Base-by-base conservation (phyloP, 305 asterid genomes). In the Fraxinus sp. region DNA sequence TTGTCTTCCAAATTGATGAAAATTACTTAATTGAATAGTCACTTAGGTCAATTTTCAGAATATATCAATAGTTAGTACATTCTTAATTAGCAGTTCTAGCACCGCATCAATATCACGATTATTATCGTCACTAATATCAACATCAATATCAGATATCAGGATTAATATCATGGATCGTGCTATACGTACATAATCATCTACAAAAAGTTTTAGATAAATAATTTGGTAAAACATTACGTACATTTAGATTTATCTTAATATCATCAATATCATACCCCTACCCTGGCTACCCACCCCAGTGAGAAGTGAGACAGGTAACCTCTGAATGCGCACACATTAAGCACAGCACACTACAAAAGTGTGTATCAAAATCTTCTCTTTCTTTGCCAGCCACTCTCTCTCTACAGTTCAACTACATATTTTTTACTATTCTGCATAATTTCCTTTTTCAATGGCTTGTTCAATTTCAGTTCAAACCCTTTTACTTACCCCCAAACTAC, bases 391-490 rank as follows among this genome's bases (percentile, higher is more conserved):
- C 7, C 75, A 0, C 26, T 26, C 2, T 68, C 18, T 68, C 37
- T 26, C 36, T 37, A 10, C 16, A 28, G 18, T 68, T 68, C 39
- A n/a, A n/a, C 24, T 28, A 28, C 75, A 0, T 26, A 68, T 10
- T 30, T 26, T 11, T 5, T 1, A 68, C 35, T 10, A 71, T 71
- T 30, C 77, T 71, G 77, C n/a, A 16, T 33, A 14, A 16, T 71
- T 71, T 33, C 14, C 46, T 5, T 32, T 20, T 84, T 46, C 79
- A 71, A 89, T 89, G 91, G 89, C 91, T 20, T 75, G 73, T 80
- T 77, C 90, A 4, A 84, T 85, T 74, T 77, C 89, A 46, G 26
- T 82, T 28, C 88, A 86, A 59, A 78, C 84, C 87, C 79, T 85
- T 9, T 28, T 79, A 14, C 22, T 22, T 20, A 28, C 72, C 33